Evolutionary conservation across 768 basidiomycete species (phyloP), one percentile per base, ranked within the genome.

Genomic region (Lenzites betulinus): DNA sequence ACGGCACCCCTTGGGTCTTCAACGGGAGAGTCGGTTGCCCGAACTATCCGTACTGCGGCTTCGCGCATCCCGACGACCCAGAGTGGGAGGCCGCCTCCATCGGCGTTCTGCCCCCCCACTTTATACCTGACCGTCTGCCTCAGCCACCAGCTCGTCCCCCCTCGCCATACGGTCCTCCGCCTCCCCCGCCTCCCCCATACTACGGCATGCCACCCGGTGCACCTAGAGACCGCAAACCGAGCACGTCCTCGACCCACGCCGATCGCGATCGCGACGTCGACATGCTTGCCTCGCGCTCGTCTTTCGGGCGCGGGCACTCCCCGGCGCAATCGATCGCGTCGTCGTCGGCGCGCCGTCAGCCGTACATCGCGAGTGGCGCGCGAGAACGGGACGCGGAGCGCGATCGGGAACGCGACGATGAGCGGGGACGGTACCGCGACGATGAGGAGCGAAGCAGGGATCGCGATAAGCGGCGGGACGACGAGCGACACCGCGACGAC

Each of bases 51-150:
- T 1, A 12, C 7, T 70, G 69, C 48, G n/a, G 2, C 4, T 70
- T 49, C 54, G 59, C 53, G 11, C 69, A 70, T 35, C 69, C 69
- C 2, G 41, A 54, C 1, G 64, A 70, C 15, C 48, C 62, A 3
- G 41, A 58, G 39, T 69, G 69, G 69, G 4, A 33, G 5, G 23
- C 16, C 0, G 58, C 58, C 3, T 23, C 15, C 11, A 20, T 8
- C 20, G 22, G 51, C 35, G 2, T 23, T 2, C n/a, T 16, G 7
- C 43, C n/a, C n/a, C 23, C 20, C 11, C 13, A 18, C 6, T 16
- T 35, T 5, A 20, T 25, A 41, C 13, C 26, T 39, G 11, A 47
- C 8, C 51, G 47, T 26, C 9, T 8, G 22, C 18, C 35, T 30
- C 41, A n/a, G 49, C 18, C 1, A 9, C 18, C 30, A 3, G 7